Percentiles rank a stretch among this genome's conserved stretches.
Evolutionary conservation across 2,329 filamentous ascomycete genomes (phyloP).

Genomic region (Didymella pomorum): DNA sequence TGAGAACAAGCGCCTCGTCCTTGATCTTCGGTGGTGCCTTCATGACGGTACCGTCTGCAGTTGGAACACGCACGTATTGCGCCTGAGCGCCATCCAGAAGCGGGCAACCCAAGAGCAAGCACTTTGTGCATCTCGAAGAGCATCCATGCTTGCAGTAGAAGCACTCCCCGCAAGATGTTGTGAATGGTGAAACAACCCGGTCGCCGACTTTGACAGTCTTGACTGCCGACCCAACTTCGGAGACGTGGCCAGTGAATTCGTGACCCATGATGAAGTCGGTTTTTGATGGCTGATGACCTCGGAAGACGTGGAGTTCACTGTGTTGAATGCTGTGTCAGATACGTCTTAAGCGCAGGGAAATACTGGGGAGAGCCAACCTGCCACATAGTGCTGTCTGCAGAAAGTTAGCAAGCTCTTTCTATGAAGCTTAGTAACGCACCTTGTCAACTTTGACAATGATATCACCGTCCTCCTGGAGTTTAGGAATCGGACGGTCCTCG

Average conservation of each 20-base stretch:
- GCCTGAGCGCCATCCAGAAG: conserved; percentile 80
- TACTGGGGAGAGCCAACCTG: conserved; percentile 63
- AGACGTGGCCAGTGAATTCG: conserved; percentile 82
- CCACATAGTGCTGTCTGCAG: conserved; percentile 78
- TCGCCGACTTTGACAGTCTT: conserved; percentile 76
- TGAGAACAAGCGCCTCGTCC: conserved; percentile 78
- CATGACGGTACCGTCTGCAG: conserved; percentile 81
- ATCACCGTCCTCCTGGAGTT: conserved; percentile 74
- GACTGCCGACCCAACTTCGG: conserved; percentile 72
- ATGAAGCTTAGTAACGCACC: conserved; percentile 21
- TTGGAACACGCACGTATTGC: conserved; percentile 76
- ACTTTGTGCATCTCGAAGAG: conserved; percentile 78
- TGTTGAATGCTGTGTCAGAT: conserved; percentile 17
- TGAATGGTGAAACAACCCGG: conserved; percentile 83
- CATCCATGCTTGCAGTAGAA: conserved; percentile 84
- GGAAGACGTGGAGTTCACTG: conserved; percentile 86
- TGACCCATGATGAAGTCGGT: conserved; percentile 78
- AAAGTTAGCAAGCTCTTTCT: conserved; percentile 16
- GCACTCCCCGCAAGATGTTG: conserved; percentile 67
- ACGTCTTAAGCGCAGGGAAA: too few relatives aligned
- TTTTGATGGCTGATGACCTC: conserved; percentile 76
- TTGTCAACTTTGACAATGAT: conserved; percentile 84
- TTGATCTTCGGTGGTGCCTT: conserved; percentile 75
- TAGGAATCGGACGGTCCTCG: conserved; percentile 80
- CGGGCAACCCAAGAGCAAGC: conserved; percentile 73